A percentile compares a stretch with the other conserved stretches of the same genome.
Evolutionary conservation across 805 yeast species (phyloP).

Genomic region (Teunomyces atbi): DNA sequence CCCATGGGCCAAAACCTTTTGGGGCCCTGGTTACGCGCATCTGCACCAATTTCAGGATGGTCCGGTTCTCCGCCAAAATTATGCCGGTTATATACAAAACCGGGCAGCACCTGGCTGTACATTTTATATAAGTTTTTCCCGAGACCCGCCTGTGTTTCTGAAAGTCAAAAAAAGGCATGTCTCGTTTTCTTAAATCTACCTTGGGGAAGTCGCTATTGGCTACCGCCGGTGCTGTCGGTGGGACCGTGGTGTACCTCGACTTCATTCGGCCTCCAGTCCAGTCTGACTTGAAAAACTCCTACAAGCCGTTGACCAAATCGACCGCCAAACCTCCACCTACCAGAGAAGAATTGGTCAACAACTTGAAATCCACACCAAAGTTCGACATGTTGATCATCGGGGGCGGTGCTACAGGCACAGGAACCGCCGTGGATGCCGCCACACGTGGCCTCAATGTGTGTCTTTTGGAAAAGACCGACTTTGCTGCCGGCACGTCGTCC

Average conservation of each 20-base stretch:
- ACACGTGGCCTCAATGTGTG: conserved; percentile 90
- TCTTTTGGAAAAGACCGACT: conserved; percentile 81
- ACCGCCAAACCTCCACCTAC: conserved; percentile 58
- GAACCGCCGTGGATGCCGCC: conserved; percentile 88
- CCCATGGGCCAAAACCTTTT: neutral
- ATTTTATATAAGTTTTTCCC: neutral
- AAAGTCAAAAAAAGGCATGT: conserved; percentile 1
- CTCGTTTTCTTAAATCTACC: conserved; percentile 8
- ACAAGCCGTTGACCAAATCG: conserved; percentile 44
- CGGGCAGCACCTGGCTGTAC: neutral
- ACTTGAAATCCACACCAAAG: conserved; percentile 43
- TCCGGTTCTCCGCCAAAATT: neutral
- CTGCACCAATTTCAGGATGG: neutral
- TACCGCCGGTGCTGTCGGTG: conserved; percentile 34
- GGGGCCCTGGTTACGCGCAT: neutral
- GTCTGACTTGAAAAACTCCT: conserved; percentile 26
- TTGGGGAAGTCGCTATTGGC: conserved; percentile 30
- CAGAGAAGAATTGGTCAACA: conserved; percentile 51
- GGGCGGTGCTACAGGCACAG: conserved; percentile 96
- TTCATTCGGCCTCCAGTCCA: conserved; percentile 34
- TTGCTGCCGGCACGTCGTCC: conserved; percentile 90
- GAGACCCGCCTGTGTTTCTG: neutral
- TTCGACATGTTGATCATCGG: conserved; percentile 87
- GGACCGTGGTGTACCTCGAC: conserved; percentile 39
- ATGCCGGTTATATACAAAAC: neutral